Evolutionary conservation across 805 yeast genomes (phyloP).

Genomic region (Metschnikowia colocasiae): DNA sequence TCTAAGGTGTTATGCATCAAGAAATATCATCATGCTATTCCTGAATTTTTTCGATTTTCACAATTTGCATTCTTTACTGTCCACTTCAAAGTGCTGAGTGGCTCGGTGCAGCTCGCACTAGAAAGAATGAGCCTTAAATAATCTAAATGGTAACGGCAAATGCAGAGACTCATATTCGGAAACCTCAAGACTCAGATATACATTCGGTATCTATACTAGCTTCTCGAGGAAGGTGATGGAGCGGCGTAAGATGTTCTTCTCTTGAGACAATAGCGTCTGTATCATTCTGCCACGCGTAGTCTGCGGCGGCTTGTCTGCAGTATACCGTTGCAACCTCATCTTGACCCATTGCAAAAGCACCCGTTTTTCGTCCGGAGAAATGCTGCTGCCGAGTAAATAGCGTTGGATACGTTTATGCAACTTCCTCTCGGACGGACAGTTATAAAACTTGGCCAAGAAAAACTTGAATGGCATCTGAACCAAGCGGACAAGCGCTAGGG

Average conservation of each 20-base stretch:
- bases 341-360: conserved; percentile 26
- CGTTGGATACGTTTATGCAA: conserved; percentile 20
- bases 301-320: conserved; percentile 4
- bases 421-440: conserved; percentile 21
- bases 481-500: conserved; percentile 22
- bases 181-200: background rate
- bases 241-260: conserved; percentile 24
- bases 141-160: too few relatives aligned
- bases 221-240: background rate
- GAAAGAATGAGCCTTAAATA: too few relatives aligned
- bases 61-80: too few relatives aligned
- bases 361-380: conserved; percentile 10
- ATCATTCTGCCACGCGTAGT: conserved; percentile 18
- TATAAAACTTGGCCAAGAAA: conserved; percentile 23
- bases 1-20: too few relatives aligned
- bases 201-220: background rate
- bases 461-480: conserved; percentile 27
- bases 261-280: conserved; percentile 22
- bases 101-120: too few relatives aligned
- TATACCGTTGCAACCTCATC: conserved; percentile 23
- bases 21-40: too few relatives aligned
- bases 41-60: too few relatives aligned
- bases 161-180: background rate
- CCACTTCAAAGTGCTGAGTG: too few relatives aligned
- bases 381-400: conserved; percentile 17